Conservation (phyloP, 2,329 filamentous ascomycete genomes). For the Lachnellula cervina region DNA sequence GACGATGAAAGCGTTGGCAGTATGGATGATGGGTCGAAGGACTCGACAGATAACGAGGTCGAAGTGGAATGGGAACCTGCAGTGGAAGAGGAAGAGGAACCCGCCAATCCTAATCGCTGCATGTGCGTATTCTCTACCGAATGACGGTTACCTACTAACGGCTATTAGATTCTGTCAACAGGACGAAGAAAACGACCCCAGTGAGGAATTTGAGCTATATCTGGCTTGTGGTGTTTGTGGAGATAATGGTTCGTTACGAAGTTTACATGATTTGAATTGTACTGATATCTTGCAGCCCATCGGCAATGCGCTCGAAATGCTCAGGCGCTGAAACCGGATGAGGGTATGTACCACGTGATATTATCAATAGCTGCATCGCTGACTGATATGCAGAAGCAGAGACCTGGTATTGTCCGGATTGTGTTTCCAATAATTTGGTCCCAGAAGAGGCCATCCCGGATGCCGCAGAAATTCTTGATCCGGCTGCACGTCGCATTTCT, state of each 20-base stretch:
- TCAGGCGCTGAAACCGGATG: constrained; percentile 54
- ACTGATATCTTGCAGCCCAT: constrained; percentile 65
- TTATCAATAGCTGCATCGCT: constrained; percentile 7
- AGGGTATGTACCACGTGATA: constrained; percentile 48
- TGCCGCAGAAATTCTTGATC: constrained; percentile 26
- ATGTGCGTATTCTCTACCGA: constrained; percentile 46
- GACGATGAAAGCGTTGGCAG: constrained; percentile 28
- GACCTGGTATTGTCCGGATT: constrained; percentile 57
- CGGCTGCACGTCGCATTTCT: constrained; percentile 46
- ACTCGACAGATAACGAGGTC: constrained; percentile 55
- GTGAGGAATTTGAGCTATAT: constrained; percentile 74
- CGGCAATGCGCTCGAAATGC: constrained; percentile 79
- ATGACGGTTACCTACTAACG: constrained; percentile 23
- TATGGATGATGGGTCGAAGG: constrained; percentile 42
- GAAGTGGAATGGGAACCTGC: constrained; percentile 50
- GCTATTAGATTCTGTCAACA: constrained; percentile 70
- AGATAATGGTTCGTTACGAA: constrained; percentile 66
- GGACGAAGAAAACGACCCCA: constrained; percentile 77
- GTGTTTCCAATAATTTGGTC: constrained; percentile 43
- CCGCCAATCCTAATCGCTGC: constrained; percentile 54
- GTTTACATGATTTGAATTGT: constrained; percentile 11
- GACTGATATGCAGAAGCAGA: constrained; percentile 41
- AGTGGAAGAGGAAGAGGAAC: constrained; percentile 51
- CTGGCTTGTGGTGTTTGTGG: constrained; percentile 73
- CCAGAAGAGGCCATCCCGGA: constrained; percentile 30